Evolutionary conservation across 2,329 filamentous ascomycete genomes (phyloP), one percentile per base, ranked within the genome.

Genomic region (Fusarium sp.): DNA sequence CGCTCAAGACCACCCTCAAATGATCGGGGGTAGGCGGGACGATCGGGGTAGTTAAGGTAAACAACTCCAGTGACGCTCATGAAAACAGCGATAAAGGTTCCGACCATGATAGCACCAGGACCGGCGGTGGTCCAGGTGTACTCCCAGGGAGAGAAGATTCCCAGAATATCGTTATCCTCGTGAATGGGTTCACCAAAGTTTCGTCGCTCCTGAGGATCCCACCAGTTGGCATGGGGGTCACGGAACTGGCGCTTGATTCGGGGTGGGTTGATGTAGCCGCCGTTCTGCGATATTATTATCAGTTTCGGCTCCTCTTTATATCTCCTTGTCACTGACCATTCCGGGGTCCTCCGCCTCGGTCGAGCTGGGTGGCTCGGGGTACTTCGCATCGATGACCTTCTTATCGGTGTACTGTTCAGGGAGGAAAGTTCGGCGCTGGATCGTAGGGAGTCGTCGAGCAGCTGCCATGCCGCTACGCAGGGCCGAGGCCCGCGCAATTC

Each of bases 121-220:
- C 88, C 87, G 18, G 94, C 84, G 52, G 87, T 91, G 46, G 86
- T 84, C 86, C 96, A 95, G 59, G 90, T 96, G 84, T 99, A 98
- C 76, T 94, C 91, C 80, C 96, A 90, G 4, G 94, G 90, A 53
- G 93, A 92, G 83, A 99, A 95, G 71, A 97, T 91, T 75, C 94
- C 94, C 61, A 98, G 86, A 61, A 94, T 87, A 80, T 99, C 97
- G 81, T 98, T 92, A 81, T 99, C 96, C 82, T 99, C 97, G 81
- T 99, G 95, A 55, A 97, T 90, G 14, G 95, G 93, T 82, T 99
- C 97, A 81, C 94, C 94, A 80, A 93, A 98, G 87, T 99, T 98
- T 77, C 96, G 90, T 79, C 94, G 91, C 82, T 98, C 96, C 84
- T 99, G 96, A 81, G 94, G 92, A 83, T 99, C 95, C 93, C 94